These are phyloP conservation scores for Quercus phellos DNA, from an alignment of 331 rosid species.

Conservation along the genomic window DNA sequence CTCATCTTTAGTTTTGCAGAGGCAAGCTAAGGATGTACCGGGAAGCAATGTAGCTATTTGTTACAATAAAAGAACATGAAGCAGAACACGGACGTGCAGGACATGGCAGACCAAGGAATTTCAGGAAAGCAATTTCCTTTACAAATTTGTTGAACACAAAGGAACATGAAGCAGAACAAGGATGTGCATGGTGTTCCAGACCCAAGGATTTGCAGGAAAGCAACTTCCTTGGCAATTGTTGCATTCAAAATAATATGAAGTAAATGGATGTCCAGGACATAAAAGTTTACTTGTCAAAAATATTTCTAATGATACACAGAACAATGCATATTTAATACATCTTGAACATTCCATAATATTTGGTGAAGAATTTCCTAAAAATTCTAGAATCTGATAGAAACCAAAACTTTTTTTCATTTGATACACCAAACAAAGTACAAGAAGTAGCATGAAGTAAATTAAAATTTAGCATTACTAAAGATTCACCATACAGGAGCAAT, in stretches of 20 bases:
- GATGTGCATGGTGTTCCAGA: background rate
- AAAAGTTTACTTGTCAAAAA: background rate
- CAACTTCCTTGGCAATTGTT: background rate
- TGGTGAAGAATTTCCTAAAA: background rate
- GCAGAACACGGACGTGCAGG: background rate
- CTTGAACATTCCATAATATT: background rate
- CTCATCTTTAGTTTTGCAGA: background rate
- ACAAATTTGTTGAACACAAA: background rate
- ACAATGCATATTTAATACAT: background rate
- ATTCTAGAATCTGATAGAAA: constrained; percentile 2
- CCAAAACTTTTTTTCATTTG: background rate
- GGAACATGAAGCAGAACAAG: background rate
- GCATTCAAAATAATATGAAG: background rate
- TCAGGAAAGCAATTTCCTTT: background rate
- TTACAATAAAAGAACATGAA: background rate
- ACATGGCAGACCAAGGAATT: background rate
- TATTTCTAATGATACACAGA: background rate
- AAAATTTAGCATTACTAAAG: constrained; percentile 21
- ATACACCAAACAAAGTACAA: background rate
- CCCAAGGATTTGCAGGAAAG: background rate
- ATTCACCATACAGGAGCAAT: constrained; percentile 87
- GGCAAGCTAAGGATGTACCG: background rate
- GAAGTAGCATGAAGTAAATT: background rate
- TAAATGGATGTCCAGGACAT: background rate
- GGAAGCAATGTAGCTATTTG: background rate